Percentiles rank a stretch among this genome's conserved stretches.
Conservation (phyloP, 495 filamentous ascomycete species). For the Penicillium cosmopolitanum region DNA sequence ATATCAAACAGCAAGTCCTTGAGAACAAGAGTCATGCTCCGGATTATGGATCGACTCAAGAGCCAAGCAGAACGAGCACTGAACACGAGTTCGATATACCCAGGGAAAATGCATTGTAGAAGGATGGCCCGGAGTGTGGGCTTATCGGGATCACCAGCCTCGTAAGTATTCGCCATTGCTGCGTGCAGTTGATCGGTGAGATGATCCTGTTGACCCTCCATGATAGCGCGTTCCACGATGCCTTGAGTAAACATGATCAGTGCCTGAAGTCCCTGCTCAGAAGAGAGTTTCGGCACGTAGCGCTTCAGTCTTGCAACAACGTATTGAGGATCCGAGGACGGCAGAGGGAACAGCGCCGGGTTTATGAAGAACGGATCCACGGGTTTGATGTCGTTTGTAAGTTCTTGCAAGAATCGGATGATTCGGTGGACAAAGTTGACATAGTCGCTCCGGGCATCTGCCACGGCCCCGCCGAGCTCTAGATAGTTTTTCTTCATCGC, state of each 20-base stretch:
- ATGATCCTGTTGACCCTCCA: slow-evolving; percentile 62
- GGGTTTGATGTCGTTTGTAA: slow-evolving; percentile 62
- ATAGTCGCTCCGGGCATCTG: slow-evolving; percentile 56
- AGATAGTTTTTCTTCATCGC: slow-evolving; percentile 72
- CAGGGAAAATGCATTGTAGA: slow-evolving; percentile 64
- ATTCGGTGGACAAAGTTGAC: slow-evolving; percentile 68
- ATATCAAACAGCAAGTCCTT: slow-evolving; percentile 52
- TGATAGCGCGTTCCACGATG: slow-evolving; percentile 63
- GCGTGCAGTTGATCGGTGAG: slow-evolving; percentile 60
- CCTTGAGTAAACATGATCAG: slow-evolving; percentile 66
- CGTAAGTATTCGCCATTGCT: slow-evolving; percentile 57
- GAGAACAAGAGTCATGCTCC: slow-evolving; percentile 50
- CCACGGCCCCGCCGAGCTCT: slow-evolving; percentile 50
- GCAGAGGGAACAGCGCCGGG: slow-evolving; percentile 65
- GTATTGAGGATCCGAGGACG: slow-evolving; percentile 66
- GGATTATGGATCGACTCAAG: slow-evolving; percentile 57
- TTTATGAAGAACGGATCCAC: slow-evolving; percentile 73
- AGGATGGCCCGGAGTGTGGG: slow-evolving; percentile 62
- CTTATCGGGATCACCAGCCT: slow-evolving; percentile 43
- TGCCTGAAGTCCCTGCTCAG: slow-evolving; percentile 56
- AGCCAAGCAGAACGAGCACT: slow-evolving; percentile 59
- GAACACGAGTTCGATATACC: slow-evolving; percentile 61
- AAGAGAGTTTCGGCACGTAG: slow-evolving; percentile 62
- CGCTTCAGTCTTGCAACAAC: slow-evolving; percentile 67
- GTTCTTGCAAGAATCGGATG: slow-evolving; percentile 66